Base-by-base conservation (phyloP, 768 basidiomycete species). In the Russula emetica region DNA sequence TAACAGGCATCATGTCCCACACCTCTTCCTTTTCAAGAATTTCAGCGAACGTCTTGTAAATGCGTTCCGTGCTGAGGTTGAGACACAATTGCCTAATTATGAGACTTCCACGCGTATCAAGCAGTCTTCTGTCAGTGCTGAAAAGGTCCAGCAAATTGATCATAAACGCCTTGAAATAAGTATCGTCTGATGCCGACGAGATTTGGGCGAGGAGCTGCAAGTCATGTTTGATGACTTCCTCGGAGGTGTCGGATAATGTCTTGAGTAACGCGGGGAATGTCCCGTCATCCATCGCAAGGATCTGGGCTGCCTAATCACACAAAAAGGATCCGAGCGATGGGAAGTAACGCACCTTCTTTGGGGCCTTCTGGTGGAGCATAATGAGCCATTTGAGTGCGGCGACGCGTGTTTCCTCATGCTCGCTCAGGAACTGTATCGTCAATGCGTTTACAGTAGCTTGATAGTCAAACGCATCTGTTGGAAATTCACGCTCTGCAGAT, bases 11-110 rank as follows among this genome's bases (percentile, higher is more conserved):
- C 60, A 54, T n/a, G 24, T 47, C 16, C 7, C 58, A 45, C 51
- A 94, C 95, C 78, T 98, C 97, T 77, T 99, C 97, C 73, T 94
- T 95, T 77, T 98, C 97, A 69, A 99, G 74, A 40, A 99, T 94
- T 77, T 98, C 97, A 0, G 97, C 96, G 72, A 98, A 93, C 0
- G 94, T 92, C 51, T 91, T 81, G 73, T 97, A 99, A 72, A 99
- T 98, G 64, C 88, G 82, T 74, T 99, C 97, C 0, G 94, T 92
- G 73, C 94, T 97, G 63, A 99, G 82, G 71, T 94, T 93, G 47
- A 95, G 74, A 72, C 97, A 98, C 14, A 99, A 78, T 70, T 98
- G 94, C 10, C 97, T 84, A 59, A 98, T 94, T 71, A 99, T 98
- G 32, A 98, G 80, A 71, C 94, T 97, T 22, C 97, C 96, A 34